Evolutionary conservation across 208 protist species (phyloP).

Genomic region (Trypanosomatidae sp.): DNA sequence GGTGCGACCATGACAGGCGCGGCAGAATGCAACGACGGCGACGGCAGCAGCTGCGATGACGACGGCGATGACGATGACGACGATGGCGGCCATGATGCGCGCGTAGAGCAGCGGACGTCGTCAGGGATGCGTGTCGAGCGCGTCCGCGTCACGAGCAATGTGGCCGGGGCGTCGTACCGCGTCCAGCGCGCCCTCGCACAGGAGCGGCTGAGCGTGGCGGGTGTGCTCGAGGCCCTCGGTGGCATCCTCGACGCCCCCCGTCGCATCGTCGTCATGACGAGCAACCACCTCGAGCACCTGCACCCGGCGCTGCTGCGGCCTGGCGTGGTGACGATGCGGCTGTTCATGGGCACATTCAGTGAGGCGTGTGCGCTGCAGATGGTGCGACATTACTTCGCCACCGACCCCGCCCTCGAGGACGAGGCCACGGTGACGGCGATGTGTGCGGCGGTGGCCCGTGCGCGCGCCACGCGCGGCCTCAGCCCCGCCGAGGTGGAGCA

Average conservation of each 20-base stretch:
- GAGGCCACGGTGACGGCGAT: conserved; percentile 1
- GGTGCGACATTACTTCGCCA: conserved; percentile 62
- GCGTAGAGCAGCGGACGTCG: not conserved
- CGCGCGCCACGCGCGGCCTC: conserved; percentile 11
- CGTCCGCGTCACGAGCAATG: not conserved
- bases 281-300: conserved; percentile 89
- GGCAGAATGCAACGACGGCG: no score
- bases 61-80: no score
- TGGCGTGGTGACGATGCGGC: conserved; percentile 84
- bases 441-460: conserved; percentile 4
- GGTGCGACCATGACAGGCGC: no score
- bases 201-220: conserved; percentile 73
- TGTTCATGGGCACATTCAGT: conserved; percentile 76
- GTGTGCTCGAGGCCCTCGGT: conserved; percentile 88
- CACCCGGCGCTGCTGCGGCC: conserved; percentile 72
- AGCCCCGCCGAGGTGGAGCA: conserved; percentile 83
- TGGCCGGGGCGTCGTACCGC: not conserved
- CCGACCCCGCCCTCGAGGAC: not conserved
- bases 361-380: conserved; percentile 52
- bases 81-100: not conserved
- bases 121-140: not conserved
- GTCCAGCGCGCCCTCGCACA: no score
- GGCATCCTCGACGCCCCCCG: conserved; percentile 84
- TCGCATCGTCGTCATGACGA: conserved; percentile 89
- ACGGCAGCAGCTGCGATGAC: no score